Conservation (phyloP, 768 basidiomycete genomes). For the Daedalea quercina region DNA sequence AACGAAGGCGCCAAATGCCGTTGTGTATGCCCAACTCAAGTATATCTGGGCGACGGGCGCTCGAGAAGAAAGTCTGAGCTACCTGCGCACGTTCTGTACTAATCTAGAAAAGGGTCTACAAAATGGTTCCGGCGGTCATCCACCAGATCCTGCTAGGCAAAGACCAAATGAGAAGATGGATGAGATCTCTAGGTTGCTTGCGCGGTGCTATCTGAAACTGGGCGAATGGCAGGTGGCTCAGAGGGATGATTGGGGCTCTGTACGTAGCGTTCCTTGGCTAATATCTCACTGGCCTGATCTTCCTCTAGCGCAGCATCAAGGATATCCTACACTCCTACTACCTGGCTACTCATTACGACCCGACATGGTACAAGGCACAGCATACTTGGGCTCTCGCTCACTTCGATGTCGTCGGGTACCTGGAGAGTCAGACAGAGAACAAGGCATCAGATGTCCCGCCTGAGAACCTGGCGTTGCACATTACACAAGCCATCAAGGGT, state of each 20-base stretch:
- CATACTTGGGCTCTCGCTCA: conserved; percentile 98
- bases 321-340: conserved; percentile 82
- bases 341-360: conserved; percentile 85
- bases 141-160: conserved; percentile 43
- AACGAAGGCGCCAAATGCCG: conserved; percentile 83
- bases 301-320: conserved; percentile 60
- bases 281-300: background rate
- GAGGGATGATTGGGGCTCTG: conserved; percentile 62
- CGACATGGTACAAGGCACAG: conserved; percentile 99
- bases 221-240: conserved; percentile 90
- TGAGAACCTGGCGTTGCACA: conserved; percentile 67
- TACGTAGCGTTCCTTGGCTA: background rate
- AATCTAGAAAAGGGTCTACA: conserved; percentile 66
- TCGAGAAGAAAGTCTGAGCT: conserved; percentile 70
- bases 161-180: conserved; percentile 54
- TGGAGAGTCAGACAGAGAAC: conserved; percentile 61
- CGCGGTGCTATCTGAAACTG: conserved; percentile 93
- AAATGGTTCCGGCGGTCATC: background rate
- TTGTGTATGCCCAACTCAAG: conserved; percentile 94
- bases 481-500: conserved; percentile 93
- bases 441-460: conserved; percentile 52
- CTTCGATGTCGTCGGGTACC: conserved; percentile 82
- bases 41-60: conserved; percentile 90
- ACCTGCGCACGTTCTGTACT: conserved; percentile 77
- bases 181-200: conserved; percentile 81